These are phyloP conservation scores for Yarrowia sp. DNA, from an alignment of 805 yeast genomes.

Conservation along the genomic window DNA sequence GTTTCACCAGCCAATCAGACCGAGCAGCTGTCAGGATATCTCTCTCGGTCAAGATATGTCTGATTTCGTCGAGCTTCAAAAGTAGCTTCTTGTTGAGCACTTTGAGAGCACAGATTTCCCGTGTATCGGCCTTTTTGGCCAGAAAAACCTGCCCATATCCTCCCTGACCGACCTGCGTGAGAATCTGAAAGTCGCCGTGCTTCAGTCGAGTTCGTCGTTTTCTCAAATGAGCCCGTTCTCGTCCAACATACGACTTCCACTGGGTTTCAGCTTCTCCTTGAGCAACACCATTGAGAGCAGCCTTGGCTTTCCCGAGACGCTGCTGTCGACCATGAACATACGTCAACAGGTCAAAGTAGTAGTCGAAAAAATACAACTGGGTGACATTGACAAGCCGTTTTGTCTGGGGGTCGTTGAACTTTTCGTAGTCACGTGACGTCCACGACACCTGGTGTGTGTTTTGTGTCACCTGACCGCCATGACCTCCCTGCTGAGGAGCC, in stretches of 20 bases:
- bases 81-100: slow-evolving; percentile 83
- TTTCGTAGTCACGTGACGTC: slow-evolving; percentile 32
- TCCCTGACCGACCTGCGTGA: slow-evolving; percentile 99
- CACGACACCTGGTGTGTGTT: slow-evolving; percentile 23
- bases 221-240: slow-evolving; percentile 81
- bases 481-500: slow-evolving; percentile 25
- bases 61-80: slow-evolving; percentile 87
- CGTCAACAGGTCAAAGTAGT: slow-evolving; percentile 93
- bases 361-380: slow-evolving; percentile 89
- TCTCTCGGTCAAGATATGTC: slow-evolving; percentile 93
- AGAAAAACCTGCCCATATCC: slow-evolving; percentile 99
- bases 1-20: slow-evolving; percentile 92
- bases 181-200: slow-evolving; percentile 92
- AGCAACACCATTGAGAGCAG: slow-evolving; percentile 42
- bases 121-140: slow-evolving; percentile 90
- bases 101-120: slow-evolving; percentile 92
- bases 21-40: slow-evolving; percentile 95
- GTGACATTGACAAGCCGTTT: slow-evolving; percentile 86
- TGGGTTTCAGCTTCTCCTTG: slow-evolving; percentile 49
- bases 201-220: slow-evolving; percentile 88
- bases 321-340: slow-evolving; percentile 85
- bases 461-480: slow-evolving; percentile 25
- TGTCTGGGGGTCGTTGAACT: slow-evolving; percentile 69
- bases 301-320: slow-evolving; percentile 68
- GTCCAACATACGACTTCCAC: slow-evolving; percentile 77